A percentile compares a stretch with the other conserved stretches of the same genome.
These are phyloP conservation scores for Ogataea salicorniae DNA, from an alignment of 805 yeast genomes.

Conservation along the genomic window DNA sequence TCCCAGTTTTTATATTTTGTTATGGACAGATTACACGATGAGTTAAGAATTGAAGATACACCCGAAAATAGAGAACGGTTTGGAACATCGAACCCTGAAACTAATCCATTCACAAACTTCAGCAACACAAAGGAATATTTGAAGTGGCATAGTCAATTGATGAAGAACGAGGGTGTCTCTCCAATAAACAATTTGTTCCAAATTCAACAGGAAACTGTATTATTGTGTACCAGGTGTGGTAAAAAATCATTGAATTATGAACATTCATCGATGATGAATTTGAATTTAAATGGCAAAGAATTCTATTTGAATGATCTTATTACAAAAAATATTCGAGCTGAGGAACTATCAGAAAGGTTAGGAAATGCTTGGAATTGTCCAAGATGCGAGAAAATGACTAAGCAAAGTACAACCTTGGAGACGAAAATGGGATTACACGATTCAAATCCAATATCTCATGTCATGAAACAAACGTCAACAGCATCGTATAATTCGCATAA, in stretches of 20 bases:
- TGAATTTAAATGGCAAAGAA: slow-evolving; percentile 22
- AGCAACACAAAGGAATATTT: slow-evolving; percentile 43
- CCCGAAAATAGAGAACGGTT: slow-evolving; percentile 16
- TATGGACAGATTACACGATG: slow-evolving; percentile 65
- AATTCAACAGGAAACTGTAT: slow-evolving; percentile 64
- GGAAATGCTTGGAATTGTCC: slow-evolving; percentile 88
- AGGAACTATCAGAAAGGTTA: slow-evolving; percentile 50
- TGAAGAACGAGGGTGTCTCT: slow-evolving; percentile 56
- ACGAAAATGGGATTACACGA: slow-evolving; percentile 1
- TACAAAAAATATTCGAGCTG: slow-evolving; percentile 55
- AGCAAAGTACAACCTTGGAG: slow-evolving; percentile 15
- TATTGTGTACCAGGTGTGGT: slow-evolving; percentile 63
- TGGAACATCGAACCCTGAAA: slow-evolving; percentile 22
- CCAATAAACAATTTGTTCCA: slow-evolving; percentile 64
- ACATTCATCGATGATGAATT: slow-evolving; percentile 28
- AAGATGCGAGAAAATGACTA: slow-evolving; percentile 42
- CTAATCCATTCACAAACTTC: slow-evolving; percentile 20
- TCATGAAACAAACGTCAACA: too few relatives aligned
- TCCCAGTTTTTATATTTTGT: slow-evolving; percentile 68
- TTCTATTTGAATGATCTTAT: slow-evolving; percentile 54
- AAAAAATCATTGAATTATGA: slow-evolving; percentile 50
- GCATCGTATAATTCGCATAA: background rate
- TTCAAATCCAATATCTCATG: background rate
- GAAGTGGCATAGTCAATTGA: slow-evolving; percentile 53
- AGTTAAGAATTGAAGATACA: slow-evolving; percentile 34